Percentiles rank a stretch among this genome's conserved stretches.
These are phyloP conservation scores for Apocynum venetum DNA, from an alignment of 257 asterid species.

Conservation along the genomic window DNA sequence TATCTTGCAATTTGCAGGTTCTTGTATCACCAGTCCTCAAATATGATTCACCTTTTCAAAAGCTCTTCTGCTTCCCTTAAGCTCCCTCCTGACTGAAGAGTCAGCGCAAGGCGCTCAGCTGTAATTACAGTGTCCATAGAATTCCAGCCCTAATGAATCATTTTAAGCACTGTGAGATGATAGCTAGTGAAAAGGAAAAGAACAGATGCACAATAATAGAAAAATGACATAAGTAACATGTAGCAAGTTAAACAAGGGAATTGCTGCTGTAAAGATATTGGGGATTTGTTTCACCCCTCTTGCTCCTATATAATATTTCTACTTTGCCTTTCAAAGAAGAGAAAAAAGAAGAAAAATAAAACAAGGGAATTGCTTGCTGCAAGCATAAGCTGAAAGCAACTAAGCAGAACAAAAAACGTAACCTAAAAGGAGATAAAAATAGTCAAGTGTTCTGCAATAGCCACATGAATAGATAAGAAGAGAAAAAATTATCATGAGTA, in stretches of 20 bases:
- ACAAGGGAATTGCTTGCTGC: neutral
- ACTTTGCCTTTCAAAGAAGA: too few relatives aligned
- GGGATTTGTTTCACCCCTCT: too few relatives aligned
- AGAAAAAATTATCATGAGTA: neutral
- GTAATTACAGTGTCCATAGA: constrained; percentile 71
- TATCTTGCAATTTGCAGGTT: constrained; percentile 19
- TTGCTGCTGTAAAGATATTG: too few relatives aligned
- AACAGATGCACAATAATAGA: neutral
- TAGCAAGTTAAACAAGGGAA: constrained; percentile 1
- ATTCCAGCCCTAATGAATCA: constrained; percentile 65
- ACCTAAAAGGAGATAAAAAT: neutral
- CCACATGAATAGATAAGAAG: neutral
- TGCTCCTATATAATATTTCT: too few relatives aligned
- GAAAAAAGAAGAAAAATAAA: too few relatives aligned
- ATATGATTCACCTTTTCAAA: constrained; percentile 51
- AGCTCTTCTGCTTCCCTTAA: constrained; percentile 78
- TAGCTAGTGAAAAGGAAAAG: neutral
- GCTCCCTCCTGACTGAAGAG: constrained; percentile 58
- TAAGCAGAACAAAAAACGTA: neutral
- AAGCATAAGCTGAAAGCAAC: neutral
- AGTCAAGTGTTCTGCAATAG: neutral
- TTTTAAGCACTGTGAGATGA: neutral
- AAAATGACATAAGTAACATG: neutral
- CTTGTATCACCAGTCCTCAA: constrained; percentile 21
- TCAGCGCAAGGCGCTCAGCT: constrained; percentile 83